phyloP scores from a whole-genome alignment of 441 rosid species.

The Pelargonium australe region DNA sequence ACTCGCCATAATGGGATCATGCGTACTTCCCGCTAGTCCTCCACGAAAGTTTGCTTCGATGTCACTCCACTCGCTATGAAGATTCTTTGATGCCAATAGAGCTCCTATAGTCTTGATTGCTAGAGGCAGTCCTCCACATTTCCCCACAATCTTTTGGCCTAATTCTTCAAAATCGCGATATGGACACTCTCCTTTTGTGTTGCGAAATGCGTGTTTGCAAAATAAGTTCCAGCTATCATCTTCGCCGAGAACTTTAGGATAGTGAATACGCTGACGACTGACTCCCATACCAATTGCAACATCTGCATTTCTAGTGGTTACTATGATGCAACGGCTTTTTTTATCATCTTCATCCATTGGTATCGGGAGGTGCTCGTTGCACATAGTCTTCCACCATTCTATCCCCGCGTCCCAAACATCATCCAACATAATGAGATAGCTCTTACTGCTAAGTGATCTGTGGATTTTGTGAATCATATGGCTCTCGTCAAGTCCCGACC shows the following conservation, averaged over 20 bases:
- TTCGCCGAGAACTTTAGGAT: background rate
- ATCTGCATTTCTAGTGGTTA: background rate
- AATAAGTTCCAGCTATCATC: background rate
- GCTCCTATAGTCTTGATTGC: conserved; percentile 1
- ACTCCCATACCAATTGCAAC: background rate
- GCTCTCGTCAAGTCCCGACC: background rate
- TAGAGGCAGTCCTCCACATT: background rate
- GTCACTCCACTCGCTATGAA: background rate
- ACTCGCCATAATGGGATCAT: background rate
- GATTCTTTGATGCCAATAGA: background rate
- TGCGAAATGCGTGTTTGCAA: background rate
- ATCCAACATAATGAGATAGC: background rate
- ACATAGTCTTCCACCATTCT: background rate
- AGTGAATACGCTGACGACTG: background rate
- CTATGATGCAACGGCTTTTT: background rate
- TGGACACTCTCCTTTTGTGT: background rate
- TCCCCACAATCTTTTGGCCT: background rate
- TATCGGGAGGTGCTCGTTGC: background rate
- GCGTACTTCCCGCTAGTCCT: background rate
- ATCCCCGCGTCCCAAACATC: background rate
- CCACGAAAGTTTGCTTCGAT: background rate
- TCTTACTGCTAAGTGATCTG: background rate
- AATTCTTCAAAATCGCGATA: background rate
- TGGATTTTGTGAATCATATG: background rate
- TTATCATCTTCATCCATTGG: background rate